phyloP scores from a whole-genome alignment of 1,284 basidiomycete genomes.

The Trametes polyzona region DNA sequence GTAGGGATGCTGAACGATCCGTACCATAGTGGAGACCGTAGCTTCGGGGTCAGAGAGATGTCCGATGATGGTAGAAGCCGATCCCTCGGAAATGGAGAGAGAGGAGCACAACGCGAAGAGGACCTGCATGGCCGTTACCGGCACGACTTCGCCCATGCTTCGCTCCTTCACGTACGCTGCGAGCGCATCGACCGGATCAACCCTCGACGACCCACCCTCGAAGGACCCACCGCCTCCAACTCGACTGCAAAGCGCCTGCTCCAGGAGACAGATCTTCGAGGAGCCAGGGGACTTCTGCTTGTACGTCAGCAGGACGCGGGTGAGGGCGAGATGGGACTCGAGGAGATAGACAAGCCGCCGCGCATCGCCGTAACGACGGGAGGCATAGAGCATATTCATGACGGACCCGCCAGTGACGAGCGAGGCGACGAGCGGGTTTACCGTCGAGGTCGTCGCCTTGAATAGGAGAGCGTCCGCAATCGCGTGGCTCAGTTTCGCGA shows the following conservation, averaged over 20 bases:
- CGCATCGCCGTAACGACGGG: constrained; percentile 71
- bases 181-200: constrained; percentile 74
- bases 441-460: constrained; percentile 73
- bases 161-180: constrained; percentile 66
- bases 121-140: constrained; percentile 66
- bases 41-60: constrained; percentile 75
- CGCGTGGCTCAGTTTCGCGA: constrained; percentile 60
- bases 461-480: constrained; percentile 69
- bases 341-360: constrained; percentile 70
- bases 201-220: constrained; percentile 49
- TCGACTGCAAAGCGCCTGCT: constrained; percentile 72
- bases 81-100: constrained; percentile 59
- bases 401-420: constrained; percentile 65
- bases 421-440: constrained; percentile 74
- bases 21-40: constrained; percentile 62
- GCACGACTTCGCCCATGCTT: constrained; percentile 59
- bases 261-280: constrained; percentile 63
- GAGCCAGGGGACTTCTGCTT: constrained; percentile 53
- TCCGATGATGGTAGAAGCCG: constrained; percentile 69
- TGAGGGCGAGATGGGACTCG: constrained; percentile 65
- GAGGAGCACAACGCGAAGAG: constrained; percentile 70
- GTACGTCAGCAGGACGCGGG: constrained; percentile 61
- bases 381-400: constrained; percentile 59
- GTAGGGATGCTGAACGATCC: constrained; percentile 72
- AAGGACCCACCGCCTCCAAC: constrained; percentile 53